Conservation (phyloP, 2,329 filamentous ascomycete genomes). For the Penicillium concentricum region DNA sequence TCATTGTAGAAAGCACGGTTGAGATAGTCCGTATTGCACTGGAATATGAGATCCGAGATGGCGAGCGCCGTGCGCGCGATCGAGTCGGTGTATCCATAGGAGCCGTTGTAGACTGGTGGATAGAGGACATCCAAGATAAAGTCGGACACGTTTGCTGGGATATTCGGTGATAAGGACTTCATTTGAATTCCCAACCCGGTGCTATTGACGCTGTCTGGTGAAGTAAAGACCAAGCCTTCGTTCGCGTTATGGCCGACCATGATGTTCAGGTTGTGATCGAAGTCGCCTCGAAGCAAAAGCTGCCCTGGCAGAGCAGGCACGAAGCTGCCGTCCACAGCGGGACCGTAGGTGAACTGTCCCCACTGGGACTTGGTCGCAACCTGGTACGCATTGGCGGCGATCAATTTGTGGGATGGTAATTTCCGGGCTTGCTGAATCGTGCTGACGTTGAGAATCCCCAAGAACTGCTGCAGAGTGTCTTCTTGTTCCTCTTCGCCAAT, state of each 20-base stretch:
- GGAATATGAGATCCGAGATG: constrained; percentile 47
- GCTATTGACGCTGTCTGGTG: constrained; percentile 31
- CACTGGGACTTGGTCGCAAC: constrained; percentile 35
- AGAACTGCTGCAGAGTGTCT: constrained; percentile 38
- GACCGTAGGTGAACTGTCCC: constrained; percentile 48
- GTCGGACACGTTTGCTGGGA: constrained; percentile 31
- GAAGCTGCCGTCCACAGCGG: constrained; percentile 52
- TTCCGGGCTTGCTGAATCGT: constrained; percentile 46
- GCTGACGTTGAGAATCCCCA: constrained; percentile 44
- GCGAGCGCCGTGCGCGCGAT: constrained; percentile 44
- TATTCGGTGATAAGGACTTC: constrained; percentile 22
- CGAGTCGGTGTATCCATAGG: constrained; percentile 47
- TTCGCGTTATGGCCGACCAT: constrained; percentile 48
- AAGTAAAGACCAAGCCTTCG: constrained; percentile 45
- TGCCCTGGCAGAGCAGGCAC: constrained; percentile 48
- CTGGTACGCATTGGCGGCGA: constrained; percentile 47
- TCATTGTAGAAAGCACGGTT: constrained; percentile 51
- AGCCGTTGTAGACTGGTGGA: constrained; percentile 51
- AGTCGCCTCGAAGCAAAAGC: constrained; percentile 46
- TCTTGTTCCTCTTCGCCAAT: constrained; percentile 40
- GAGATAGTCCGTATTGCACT: constrained; percentile 56
- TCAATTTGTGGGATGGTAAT: constrained; percentile 40
- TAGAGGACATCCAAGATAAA: constrained; percentile 53
- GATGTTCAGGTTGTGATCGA: constrained; percentile 45
- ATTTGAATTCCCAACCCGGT: constrained; percentile 22